A percentile compares a stretch with the other conserved stretches of the same genome.
Evolutionary conservation across 2,329 filamentous ascomycete species (phyloP).

Genomic region (Aspergillus ochraceus): DNA sequence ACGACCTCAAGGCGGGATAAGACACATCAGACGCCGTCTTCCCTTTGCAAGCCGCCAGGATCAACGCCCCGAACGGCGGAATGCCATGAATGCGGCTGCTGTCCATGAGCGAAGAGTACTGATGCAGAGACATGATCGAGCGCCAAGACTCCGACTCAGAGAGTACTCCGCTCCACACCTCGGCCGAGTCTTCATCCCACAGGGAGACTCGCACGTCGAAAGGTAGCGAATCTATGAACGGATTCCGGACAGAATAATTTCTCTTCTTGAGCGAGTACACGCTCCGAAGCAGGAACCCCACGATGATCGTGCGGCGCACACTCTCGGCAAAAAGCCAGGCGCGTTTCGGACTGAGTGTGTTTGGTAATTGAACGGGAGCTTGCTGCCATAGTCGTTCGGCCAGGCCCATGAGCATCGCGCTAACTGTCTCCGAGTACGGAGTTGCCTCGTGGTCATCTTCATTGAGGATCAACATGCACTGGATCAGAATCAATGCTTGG

Average conservation of each 20-base stretch:
- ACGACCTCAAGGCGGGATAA: constrained; percentile 12
- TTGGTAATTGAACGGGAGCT: constrained; percentile 26
- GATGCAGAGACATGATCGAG: constrained; percentile 27
- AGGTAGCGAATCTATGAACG: constrained; percentile 29
- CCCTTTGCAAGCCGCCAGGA: constrained; percentile 28
- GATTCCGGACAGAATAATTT: constrained; percentile 28
- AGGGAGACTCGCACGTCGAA: constrained; percentile 29
- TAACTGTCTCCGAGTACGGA: constrained; percentile 17
- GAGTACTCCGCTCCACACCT: constrained; percentile 7
- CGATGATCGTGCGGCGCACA: constrained; percentile 32
- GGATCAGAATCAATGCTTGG: constrained; percentile 26
- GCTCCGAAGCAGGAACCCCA: constrained; percentile 31
- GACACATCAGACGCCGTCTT: constrained; percentile 12
- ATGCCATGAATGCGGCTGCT: constrained; percentile 19
- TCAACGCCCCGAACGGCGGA: constrained; percentile 21
- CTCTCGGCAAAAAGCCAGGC: constrained; percentile 36
- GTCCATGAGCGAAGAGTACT: constrained; percentile 27
- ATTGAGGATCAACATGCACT: constrained; percentile 25
- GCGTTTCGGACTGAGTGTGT: constrained; percentile 22
- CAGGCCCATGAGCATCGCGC: constrained; percentile 18
- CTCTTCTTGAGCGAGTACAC: constrained; percentile 29
- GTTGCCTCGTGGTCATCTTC: constrained; percentile 4
- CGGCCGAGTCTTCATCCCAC: constrained; percentile 22
- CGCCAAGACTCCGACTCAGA: not conserved
- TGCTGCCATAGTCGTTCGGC: constrained; percentile 24